These are phyloP conservation scores for Pyricularia pennisetigena DNA, from an alignment of 2,329 filamentous ascomycete species.

Conservation along the genomic window DNA sequence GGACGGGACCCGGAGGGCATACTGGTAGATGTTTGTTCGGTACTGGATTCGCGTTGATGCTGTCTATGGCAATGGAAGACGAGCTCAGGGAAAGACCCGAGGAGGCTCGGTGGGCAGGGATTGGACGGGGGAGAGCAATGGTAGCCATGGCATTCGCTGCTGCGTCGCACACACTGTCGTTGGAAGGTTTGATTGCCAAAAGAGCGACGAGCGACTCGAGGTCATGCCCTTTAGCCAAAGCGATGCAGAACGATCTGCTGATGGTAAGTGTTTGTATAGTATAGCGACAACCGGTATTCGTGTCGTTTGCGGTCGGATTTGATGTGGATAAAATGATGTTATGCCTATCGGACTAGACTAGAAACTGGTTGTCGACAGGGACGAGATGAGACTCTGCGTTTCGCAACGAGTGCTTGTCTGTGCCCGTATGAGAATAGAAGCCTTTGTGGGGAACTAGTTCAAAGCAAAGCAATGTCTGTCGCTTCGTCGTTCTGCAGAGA, in stretches of 20 bases:
- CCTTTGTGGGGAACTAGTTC: not conserved
- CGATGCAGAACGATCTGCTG: not conserved
- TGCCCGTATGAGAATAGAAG: not conserved
- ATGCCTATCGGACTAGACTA: not conserved
- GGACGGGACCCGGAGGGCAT: slow-evolving; percentile 70
- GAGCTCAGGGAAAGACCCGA: slow-evolving; percentile 19
- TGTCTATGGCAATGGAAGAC: slow-evolving; percentile 24
- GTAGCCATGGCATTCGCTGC: slow-evolving; percentile 36
- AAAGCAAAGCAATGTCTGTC: not conserved
- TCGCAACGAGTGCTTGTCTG: not conserved
- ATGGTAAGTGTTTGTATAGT: not conserved
- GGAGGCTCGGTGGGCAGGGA: slow-evolving; percentile 21
- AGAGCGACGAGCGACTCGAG: not conserved
- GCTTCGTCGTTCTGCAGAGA: not conserved
- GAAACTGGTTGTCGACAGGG: not conserved
- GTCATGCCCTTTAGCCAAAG: not conserved
- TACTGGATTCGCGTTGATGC: slow-evolving; percentile 34
- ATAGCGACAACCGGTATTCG: not conserved
- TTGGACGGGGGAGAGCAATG: slow-evolving; percentile 34
- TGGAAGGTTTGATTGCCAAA: not conserved
- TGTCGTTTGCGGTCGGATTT: not conserved
- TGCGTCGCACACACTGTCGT: not conserved
- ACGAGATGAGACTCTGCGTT: not conserved
- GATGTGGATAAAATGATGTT: not conserved
- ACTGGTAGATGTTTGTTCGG: slow-evolving; percentile 88